phyloP scores from a whole-genome alignment of 2,329 filamentous ascomycete genomes.

The Fusarium pseudonygamai region DNA sequence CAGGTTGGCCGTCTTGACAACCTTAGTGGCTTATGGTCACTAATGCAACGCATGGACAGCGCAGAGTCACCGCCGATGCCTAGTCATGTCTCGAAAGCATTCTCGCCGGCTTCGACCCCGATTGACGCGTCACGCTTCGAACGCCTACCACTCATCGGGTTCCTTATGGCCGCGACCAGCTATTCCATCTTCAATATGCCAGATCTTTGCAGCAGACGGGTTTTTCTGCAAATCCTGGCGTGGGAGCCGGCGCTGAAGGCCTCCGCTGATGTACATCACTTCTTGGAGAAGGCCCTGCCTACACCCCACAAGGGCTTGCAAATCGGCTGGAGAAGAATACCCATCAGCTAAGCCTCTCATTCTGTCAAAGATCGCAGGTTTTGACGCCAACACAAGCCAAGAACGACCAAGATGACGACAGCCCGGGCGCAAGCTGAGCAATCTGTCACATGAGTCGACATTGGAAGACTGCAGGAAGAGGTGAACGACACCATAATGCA shows the following conservation, averaged over 20 bases:
- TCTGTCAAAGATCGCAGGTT: not conserved
- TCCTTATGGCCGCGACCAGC: not conserved
- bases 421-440: not conserved
- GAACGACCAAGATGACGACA: not conserved
- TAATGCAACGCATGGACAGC: not conserved
- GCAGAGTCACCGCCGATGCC: accelerated
- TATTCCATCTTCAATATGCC: not conserved
- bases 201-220: not conserved
- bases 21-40: accelerated
- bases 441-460: accelerated
- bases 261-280: not conserved
- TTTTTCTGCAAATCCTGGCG: accelerated
- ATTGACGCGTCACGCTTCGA: not conserved
- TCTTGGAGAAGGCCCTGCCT: not conserved
- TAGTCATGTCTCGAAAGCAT: not conserved
- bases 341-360: accelerated
- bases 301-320: accelerated
- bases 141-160: not conserved
- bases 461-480: not conserved
- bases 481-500: accelerated
- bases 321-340: accelerated
- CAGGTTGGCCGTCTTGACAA: not conserved
- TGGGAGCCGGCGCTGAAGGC: not conserved
- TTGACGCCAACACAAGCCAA: not conserved
- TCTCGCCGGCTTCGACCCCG: not conserved